Evolutionary conservation across 2,329 filamentous ascomycete species (phyloP).

Genomic region (Epichloe glyceriae): DNA sequence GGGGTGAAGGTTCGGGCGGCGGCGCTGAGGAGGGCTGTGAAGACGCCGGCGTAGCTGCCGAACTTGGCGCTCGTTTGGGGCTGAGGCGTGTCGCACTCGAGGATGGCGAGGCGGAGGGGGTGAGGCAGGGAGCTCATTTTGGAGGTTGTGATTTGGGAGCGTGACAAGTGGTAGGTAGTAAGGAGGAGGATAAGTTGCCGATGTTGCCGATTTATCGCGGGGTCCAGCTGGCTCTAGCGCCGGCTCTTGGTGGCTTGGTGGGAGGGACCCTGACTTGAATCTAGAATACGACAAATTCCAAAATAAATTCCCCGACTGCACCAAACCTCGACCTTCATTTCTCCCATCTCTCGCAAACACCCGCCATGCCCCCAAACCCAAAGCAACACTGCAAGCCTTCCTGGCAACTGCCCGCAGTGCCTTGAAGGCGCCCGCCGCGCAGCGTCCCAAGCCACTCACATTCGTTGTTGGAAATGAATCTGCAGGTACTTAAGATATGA

Average conservation of each 20-base stretch:
- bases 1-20: slow-evolving; percentile 35
- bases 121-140: slow-evolving; percentile 33
- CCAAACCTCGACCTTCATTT: neutral
- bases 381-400: slow-evolving; percentile 35
- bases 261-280: too few relatives aligned
- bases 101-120: slow-evolving; percentile 66
- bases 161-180: too few relatives aligned
- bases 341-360: neutral
- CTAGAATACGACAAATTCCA: too few relatives aligned
- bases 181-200: too few relatives aligned
- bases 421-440: slow-evolving; percentile 29
- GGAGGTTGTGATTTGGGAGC: neutral
- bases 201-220: too few relatives aligned
- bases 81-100: slow-evolving; percentile 75
- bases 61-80: slow-evolving; percentile 50
- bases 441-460: slow-evolving; percentile 35
- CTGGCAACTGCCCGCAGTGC: slow-evolving; percentile 35
- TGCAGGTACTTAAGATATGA: slow-evolving; percentile 31
- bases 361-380: slow-evolving; percentile 18
- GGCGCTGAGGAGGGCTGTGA: slow-evolving; percentile 43
- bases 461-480: slow-evolving; percentile 58
- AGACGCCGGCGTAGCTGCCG: slow-evolving; percentile 60
- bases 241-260: too few relatives aligned
- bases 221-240: too few relatives aligned
- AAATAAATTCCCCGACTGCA: too few relatives aligned